Evolutionary conservation across 2,329 filamentous ascomycete genomes (phyloP).

Genomic region (Setomelanomma holmii): DNA sequence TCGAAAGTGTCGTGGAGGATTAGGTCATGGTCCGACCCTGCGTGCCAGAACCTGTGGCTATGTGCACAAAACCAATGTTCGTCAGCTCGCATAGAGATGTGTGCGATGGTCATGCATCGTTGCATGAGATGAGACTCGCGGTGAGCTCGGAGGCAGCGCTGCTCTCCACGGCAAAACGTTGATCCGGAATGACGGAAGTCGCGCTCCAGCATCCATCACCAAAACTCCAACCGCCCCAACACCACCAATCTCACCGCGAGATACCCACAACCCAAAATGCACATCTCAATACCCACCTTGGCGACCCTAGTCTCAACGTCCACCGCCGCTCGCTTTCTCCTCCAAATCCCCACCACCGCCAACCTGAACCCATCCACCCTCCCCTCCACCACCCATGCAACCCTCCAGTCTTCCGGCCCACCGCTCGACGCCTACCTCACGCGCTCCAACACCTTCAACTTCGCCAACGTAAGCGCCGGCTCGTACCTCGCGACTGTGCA

Average conservation of each 20-base stretch:
- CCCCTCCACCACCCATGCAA: constrained; percentile 67
- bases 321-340: constrained; percentile 55
- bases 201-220: neutral
- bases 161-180: neutral
- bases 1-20: no score
- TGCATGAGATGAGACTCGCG: neutral
- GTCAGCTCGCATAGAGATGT: no score
- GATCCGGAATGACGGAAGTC: neutral
- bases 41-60: no score
- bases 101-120: no score
- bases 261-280: constrained; percentile 26
- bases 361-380: constrained; percentile 56
- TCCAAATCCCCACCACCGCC: constrained; percentile 58
- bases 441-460: constrained; percentile 74
- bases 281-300: constrained; percentile 45
- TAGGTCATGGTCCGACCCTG: no score
- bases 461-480: constrained; percentile 72
- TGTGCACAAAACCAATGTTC: no score
- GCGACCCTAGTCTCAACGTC: constrained; percentile 52
- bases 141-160: no score
- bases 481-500: constrained; percentile 86
- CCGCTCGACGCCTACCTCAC: constrained; percentile 69
- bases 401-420: constrained; percentile 65
- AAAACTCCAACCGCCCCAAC: constrained; percentile 9
- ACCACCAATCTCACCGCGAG: constrained; percentile 3